Conservation (phyloP, 148 eudicot genomes). For the Vaccinium darrowii region DNA sequence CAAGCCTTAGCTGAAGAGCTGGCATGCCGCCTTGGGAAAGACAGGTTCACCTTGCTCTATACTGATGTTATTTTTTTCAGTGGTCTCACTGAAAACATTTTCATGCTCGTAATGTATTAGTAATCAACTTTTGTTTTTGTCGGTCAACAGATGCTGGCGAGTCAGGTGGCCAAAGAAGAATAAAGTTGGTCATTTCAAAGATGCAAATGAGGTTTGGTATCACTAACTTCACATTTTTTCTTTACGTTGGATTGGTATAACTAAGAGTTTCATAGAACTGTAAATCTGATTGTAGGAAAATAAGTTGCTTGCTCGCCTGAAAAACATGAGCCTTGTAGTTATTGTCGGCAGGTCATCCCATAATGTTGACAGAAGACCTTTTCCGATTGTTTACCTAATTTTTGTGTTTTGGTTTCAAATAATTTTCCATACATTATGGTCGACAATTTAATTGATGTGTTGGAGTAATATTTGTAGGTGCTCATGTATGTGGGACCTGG, state of each 20-base stretch:
- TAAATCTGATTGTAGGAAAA: not conserved
- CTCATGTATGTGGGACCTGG: constrained; percentile 74
- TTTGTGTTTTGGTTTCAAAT: not conserved
- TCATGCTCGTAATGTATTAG: not conserved
- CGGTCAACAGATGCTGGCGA: constrained; percentile 80
- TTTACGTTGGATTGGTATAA: not conserved
- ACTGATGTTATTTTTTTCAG: not conserved
- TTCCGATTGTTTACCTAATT: not conserved
- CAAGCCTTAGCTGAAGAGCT: constrained; percentile 98
- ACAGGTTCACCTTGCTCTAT: constrained; percentile 48
- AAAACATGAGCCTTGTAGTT: not conserved
- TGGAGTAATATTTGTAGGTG: constrained; percentile 45
- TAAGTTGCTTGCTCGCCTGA: not conserved
- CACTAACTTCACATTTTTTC: not conserved
- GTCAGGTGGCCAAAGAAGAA: constrained; percentile 90
- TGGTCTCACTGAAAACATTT: not conserved
- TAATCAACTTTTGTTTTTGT: constrained; percentile 13
- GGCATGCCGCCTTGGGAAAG: constrained; percentile 94
- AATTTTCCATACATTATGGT: too few relatives aligned
- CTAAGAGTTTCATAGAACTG: not conserved
- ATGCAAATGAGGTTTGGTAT: constrained; percentile 85
- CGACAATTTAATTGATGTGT: constrained; percentile 3
- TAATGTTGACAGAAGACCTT: not conserved
- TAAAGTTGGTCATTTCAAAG: constrained; percentile 54
- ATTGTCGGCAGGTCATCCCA: not conserved